Conservation (phyloP, 805 yeast species). For the Suhomyces emberorum region DNA sequence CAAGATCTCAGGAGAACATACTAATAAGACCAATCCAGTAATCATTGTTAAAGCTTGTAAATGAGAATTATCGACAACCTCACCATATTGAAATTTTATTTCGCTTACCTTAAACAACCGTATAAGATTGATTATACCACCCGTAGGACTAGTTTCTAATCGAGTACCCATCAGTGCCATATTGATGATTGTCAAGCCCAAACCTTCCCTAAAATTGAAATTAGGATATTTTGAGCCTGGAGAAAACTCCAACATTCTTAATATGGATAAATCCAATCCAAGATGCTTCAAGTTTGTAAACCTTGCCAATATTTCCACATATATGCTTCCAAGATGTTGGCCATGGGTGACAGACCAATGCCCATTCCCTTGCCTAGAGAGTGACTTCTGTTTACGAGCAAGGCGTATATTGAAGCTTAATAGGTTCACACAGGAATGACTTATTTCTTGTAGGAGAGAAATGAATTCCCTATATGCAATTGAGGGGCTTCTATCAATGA, state of each 20-base stretch:
- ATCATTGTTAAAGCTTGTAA: conserved; percentile 19
- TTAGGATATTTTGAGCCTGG: not conserved
- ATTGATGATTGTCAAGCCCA: conserved; percentile 19
- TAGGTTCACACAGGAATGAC: conserved; percentile 3
- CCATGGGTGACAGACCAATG: conserved; percentile 1
- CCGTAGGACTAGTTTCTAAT: conserved; percentile 10
- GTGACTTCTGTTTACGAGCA: not conserved
- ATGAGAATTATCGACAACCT: conserved; percentile 24
- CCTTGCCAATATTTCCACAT: not conserved
- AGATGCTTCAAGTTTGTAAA: not conserved
- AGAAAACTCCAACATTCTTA: not conserved
- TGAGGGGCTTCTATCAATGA: conserved; percentile 13
- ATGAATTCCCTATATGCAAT: conserved; percentile 11
- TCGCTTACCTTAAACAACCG: conserved; percentile 11
- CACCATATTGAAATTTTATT: conserved; percentile 25
- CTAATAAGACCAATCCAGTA: conserved; percentile 13
- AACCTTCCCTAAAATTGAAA: too few species aligned
- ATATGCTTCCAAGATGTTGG: not conserved
- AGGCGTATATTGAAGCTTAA: conserved; percentile 9
- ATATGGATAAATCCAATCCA: not conserved
- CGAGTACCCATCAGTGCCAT: conserved; percentile 15
- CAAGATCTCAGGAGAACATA: conserved; percentile 5
- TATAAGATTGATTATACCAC: conserved; percentile 12
- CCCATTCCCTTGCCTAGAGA: not conserved
- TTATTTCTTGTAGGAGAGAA: conserved; percentile 6